Percentiles rank a stretch among this genome's conserved stretches.
phyloP scores from a whole-genome alignment of 805 yeast genomes.

The Teunomyces atbi region DNA sequence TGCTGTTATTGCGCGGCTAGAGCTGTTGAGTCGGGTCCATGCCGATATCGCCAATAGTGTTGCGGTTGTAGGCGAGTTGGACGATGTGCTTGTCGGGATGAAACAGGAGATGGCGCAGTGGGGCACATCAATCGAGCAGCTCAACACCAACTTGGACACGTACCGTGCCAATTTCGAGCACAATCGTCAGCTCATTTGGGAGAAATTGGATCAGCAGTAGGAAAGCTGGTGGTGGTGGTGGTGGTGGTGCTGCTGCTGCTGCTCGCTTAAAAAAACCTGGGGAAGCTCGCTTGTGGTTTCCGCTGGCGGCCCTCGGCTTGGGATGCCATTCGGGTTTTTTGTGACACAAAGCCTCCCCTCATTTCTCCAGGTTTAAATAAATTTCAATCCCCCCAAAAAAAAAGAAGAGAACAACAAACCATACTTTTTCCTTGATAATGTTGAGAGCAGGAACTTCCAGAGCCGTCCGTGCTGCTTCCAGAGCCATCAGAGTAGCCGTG shows the following conservation, averaged over 20 bases:
- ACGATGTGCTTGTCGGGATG: constrained; percentile 23
- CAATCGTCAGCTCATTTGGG: constrained; percentile 21
- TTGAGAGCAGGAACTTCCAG: constrained; percentile 19
- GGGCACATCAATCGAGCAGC: constrained; percentile 22
- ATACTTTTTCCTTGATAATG: constrained; percentile 10
- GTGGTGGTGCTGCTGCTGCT: too few relatives aligned
- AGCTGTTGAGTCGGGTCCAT: constrained; percentile 32
- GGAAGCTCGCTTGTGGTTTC: constrained; percentile 1
- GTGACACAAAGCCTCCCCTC: neutral
- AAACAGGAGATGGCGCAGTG: constrained; percentile 28
- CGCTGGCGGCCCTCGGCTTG: neutral
- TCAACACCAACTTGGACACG: constrained; percentile 23
- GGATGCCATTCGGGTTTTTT: neutral
- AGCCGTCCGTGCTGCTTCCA: constrained; percentile 16
- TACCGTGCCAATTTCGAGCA: constrained; percentile 20
- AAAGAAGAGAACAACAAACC: neutral
- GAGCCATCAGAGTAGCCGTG: constrained; percentile 8
- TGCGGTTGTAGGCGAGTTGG: constrained; percentile 24
- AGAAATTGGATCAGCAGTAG: constrained; percentile 4
- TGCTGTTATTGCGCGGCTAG: constrained; percentile 25
- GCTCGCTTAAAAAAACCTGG: constrained; percentile 2
- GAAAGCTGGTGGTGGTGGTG: too few relatives aligned
- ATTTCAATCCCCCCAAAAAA: neutral
- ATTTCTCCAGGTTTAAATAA: constrained; percentile 1
- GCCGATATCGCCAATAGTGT: constrained; percentile 29